Conservation (phyloP, 768 basidiomycete genomes). For the Russula virescens region DNA sequence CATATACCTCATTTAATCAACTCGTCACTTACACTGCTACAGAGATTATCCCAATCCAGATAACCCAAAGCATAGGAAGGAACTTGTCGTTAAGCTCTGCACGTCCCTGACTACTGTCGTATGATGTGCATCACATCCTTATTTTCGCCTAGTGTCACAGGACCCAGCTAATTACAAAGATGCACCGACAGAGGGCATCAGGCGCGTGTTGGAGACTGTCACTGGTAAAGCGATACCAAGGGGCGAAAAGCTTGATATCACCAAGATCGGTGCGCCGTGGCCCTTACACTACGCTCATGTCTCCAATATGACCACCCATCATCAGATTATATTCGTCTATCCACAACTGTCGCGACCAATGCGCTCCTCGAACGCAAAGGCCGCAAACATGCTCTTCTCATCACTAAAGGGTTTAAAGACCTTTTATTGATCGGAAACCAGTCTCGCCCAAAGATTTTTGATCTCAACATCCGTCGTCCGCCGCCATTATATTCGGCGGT, state of each 20-base stretch:
- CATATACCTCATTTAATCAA: neutral
- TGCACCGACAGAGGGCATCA: conserved; percentile 91
- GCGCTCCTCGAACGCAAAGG: conserved; percentile 94
- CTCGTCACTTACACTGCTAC: neutral
- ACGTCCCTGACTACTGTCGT: conserved; percentile 29
- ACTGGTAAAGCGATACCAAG: conserved; percentile 65
- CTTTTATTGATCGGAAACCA: conserved; percentile 93
- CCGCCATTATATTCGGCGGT: conserved; percentile 72
- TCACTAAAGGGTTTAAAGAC: conserved; percentile 89
- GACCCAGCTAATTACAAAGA: conserved; percentile 85
- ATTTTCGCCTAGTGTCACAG: conserved; percentile 62
- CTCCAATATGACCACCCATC: neutral
- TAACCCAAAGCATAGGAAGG: conserved; percentile 53
- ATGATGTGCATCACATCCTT: neutral
- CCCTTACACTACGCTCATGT: neutral
- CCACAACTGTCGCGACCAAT: conserved; percentile 95
- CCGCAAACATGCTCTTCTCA: conserved; percentile 83
- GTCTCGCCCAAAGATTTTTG: conserved; percentile 90
- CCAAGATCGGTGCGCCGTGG: conserved; percentile 65
- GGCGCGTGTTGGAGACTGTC: conserved; percentile 75
- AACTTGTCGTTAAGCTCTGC: conserved; percentile 88
- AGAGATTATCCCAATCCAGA: conserved; percentile 75
- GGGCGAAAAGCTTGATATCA: conserved; percentile 59
- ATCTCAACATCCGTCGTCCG: conserved; percentile 81
- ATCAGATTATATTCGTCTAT: conserved; percentile 83